Base-by-base conservation (phyloP, 768 basidiomycete genomes). In the Asterophora lycoperdoides region DNA sequence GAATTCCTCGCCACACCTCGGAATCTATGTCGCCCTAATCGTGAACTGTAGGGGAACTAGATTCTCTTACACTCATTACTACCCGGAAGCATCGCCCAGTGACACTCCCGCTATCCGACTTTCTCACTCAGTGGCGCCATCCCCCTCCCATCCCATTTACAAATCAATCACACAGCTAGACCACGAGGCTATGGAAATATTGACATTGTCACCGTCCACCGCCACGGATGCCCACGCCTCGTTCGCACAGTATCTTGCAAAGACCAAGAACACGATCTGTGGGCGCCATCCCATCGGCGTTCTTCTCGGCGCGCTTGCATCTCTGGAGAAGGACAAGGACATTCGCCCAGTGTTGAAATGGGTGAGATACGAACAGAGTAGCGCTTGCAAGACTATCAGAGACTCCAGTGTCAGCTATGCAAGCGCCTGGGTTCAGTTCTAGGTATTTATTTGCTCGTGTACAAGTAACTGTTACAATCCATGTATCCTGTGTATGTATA, bases 361-460 rank as follows among this genome's bases (percentile, higher is more conserved):
- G 83, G 90, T 96, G 18, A 74, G 85, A 56, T 99, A 99, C 65
- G 93, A 90, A 63, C 95, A 98, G 68, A 98, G 93, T 62, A 88
- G 83, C 60, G 72, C 77, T 48, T 93, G 89, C 60, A 55, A 71
- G 55, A 79, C 68, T 14, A 60, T 87, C 46, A 68, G 73, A 40
- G 90, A 93, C 64, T 90, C 87, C 29, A 97, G 95, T 61, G 96
- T 99, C 17, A 95, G 93, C 66, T 99, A 99, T 62, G 94, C 93
- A 7, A 95, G 93, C 63, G 96, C 85, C 26, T 93, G 83, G 68
- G 69, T 91, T 37, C 75, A 71, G 30, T 78, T 90, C 64, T 86
- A 72, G 48, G 44, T 29, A 30, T 26, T 35, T 38, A 7, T 44
- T 7, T 37, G n/a, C n/a, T n/a, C n/a, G 9, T 44, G 48, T 26